Conservation (phyloP, 306 rosid species). For the Cucurbita ficifolia region DNA sequence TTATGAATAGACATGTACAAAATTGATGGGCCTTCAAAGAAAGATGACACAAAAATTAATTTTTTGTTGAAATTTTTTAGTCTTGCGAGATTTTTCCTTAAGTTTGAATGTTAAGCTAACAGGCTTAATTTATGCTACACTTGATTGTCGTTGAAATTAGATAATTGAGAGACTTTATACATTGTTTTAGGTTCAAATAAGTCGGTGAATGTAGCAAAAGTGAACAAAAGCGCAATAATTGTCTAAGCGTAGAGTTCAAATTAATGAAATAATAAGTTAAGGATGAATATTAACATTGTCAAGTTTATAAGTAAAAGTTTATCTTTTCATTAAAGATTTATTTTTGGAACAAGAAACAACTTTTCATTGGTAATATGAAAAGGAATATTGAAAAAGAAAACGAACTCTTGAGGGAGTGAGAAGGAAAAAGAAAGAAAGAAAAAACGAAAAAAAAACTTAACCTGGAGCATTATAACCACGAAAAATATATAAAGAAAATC, state of each 20-base stretch:
- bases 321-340: not conserved
- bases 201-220: not conserved
- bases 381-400: too few species aligned
- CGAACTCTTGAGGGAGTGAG: too few species aligned
- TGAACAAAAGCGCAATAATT: not conserved
- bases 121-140: not conserved
- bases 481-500: too few species aligned
- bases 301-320: not conserved
- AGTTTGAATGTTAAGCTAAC: too few species aligned
- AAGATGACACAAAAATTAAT: not conserved
- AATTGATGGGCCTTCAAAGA: not conserved
- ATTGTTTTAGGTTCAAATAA: not conserved
- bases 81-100: not conserved
- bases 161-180: not conserved
- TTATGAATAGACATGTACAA: too few species aligned
- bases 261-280: not conserved
- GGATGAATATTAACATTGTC: not conserved
- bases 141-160: not conserved
- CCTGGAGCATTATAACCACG: too few species aligned
- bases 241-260: not conserved
- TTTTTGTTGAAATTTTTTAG: not conserved
- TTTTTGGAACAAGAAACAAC: not conserved
- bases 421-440: too few species aligned
- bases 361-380: too few species aligned
- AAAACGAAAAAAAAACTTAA: too few species aligned